Evolutionary conservation across 768 basidiomycete species (phyloP).

Genomic region (Rhizopogon rudus): DNA sequence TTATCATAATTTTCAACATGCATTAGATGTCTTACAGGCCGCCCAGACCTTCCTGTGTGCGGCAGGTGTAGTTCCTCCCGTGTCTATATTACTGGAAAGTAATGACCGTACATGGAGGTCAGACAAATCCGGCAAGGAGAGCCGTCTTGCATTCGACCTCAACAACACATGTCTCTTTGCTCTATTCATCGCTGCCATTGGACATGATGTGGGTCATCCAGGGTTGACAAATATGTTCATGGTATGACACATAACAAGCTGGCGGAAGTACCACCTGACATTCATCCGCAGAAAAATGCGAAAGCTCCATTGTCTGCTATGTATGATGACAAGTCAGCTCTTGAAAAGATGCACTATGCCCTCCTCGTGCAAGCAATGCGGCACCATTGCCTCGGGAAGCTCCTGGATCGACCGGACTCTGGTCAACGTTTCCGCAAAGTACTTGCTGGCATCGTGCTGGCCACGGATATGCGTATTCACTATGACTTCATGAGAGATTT

Average conservation of each 20-base stretch:
- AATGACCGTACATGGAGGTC: conserved; percentile 32
- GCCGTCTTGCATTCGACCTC: conserved; percentile 36
- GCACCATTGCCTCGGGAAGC: conserved; percentile 65
- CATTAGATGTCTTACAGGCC: conserved; percentile 93
- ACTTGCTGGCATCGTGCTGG: conserved; percentile 77
- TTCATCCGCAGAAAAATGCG: conserved; percentile 75
- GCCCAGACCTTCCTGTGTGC: conserved; percentile 78
- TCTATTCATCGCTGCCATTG: conserved; percentile 87
- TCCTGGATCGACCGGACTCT: conserved; percentile 52
- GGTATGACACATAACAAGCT: conserved; percentile 43
- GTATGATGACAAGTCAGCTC: conserved; percentile 83
- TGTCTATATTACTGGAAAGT: conserved; percentile 53
- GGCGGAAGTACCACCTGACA: conserved; percentile 6
- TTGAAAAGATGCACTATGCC: conserved; percentile 90
- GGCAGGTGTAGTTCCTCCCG: conserved; percentile 77
- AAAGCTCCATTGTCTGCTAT: conserved; percentile 82
- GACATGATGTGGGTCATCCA: conserved; percentile 97
- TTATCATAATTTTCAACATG: conserved; percentile 98
- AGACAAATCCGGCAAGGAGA: conserved; percentile 37
- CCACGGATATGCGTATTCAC: conserved; percentile 95
- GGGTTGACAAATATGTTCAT: conserved; percentile 93
- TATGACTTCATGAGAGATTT: conserved; percentile 76
- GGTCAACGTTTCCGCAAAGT: conserved; percentile 60
- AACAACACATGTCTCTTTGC: conserved; percentile 75
- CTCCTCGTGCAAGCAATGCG: conserved; percentile 78